A percentile compares a stretch with the other conserved stretches of the same genome.
Evolutionary conservation across 176 grass and related monocot genomes (phyloP).

Genomic region (Luzula sylvatica): DNA sequence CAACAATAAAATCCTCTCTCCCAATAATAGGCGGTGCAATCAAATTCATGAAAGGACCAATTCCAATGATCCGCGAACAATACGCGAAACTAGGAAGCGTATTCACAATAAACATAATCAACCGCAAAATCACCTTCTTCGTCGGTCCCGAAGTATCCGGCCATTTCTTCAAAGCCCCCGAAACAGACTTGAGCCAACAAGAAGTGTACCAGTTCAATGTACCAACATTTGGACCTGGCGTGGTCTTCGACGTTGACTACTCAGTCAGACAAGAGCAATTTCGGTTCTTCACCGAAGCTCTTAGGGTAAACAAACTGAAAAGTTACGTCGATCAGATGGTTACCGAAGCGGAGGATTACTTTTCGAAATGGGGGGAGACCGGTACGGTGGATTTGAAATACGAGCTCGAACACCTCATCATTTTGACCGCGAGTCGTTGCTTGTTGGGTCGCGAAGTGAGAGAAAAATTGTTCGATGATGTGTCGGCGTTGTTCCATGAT

Average conservation of each 20-base stretch:
- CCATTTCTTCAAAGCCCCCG: constrained; percentile 80
- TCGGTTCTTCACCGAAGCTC: constrained; percentile 79
- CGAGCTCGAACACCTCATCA: constrained; percentile 95
- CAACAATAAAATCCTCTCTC: constrained; percentile 35
- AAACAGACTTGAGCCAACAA: constrained; percentile 84
- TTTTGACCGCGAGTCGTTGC: constrained; percentile 88
- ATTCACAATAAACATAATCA: constrained; percentile 61
- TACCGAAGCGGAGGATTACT: constrained; percentile 73
- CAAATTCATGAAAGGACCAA: constrained; percentile 69
- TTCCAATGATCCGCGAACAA: constrained; percentile 68
- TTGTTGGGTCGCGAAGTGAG: constrained; percentile 86
- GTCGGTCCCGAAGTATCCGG: constrained; percentile 73
- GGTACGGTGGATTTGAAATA: constrained; percentile 92
- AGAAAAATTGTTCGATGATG: constrained; percentile 93
- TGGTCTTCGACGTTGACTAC: constrained; percentile 82
- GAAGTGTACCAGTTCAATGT: constrained; percentile 94
- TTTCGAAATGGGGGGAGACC: constrained; percentile 93
- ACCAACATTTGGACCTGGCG: constrained; percentile 70
- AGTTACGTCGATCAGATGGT: constrained; percentile 87
- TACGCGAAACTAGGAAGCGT: constrained; percentile 72
- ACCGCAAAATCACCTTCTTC: constrained; percentile 64
- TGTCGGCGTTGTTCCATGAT: constrained; percentile 92
- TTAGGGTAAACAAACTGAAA: constrained; percentile 55
- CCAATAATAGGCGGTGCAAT: constrained; percentile 60
- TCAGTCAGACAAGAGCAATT: constrained; percentile 79